Evolutionary conservation across 345 rosid genomes (phyloP), one percentile per base, ranked within the genome.

Genomic region (Eutrema heterophyllum): DNA sequence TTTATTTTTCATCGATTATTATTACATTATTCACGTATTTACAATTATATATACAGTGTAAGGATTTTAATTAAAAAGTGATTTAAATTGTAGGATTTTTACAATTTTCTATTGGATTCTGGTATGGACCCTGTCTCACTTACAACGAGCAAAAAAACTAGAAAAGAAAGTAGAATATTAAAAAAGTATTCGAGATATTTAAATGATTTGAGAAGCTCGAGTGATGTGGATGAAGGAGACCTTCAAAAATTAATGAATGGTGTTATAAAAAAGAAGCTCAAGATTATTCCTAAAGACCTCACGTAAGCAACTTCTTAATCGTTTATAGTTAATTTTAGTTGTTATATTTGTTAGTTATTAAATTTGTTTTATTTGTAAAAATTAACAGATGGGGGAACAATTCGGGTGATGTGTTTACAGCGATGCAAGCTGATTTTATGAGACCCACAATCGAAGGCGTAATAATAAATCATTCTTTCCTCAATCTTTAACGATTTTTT

Each of bases 321-420:
- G 0, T n/a, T 24, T 1, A 24, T 26, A 33, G 7, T 36, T 24
- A 12, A n/a, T 8, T 57, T 57, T 66, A 33, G 9, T 39, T 21
- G 18, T 74, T 58, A 12, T 16, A 44, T n/a, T 54, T 41, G 13
- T 15, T 30, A 12, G n/a, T 36, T 32, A 15, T 62, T 29, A 36
- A 32, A n/a, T 55, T 3, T 61, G 1, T 57, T 33, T 13, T 38
- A 43, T 56, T 8, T 45, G 5, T 38, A 3, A 50, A 24, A 53
- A 46, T 41, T 46, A 51, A 54, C 80, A 94, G 98, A 71, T 94
- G 98, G 98, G 95, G 95, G 72, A 89, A 83, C 33, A 91, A 86
- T 60, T 77, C 93, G 2, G 63, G 46, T 41, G 24, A 14, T 11
- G 98, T 94, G 27, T 94, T 88, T 81, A 1, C 38, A 7, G 52